Evolutionary conservation across 2,329 filamentous ascomycete genomes (phyloP).

Genomic region (Talaromyces rugulosus): DNA sequence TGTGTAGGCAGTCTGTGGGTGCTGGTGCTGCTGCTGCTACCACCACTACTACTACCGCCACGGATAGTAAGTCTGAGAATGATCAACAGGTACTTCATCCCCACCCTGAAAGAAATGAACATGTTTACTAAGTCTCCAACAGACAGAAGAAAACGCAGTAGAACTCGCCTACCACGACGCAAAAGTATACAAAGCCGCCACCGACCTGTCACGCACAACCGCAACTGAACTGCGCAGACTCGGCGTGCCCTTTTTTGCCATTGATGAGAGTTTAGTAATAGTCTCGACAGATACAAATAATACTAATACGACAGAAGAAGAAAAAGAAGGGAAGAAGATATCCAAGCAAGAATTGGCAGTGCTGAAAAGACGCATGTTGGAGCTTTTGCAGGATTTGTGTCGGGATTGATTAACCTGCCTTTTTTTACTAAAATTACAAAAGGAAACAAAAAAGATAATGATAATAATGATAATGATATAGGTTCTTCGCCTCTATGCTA

Average conservation of each 20-base stretch:
- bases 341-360: conserved; percentile 38
- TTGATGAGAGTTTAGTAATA: conserved; percentile 34
- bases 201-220: conserved; percentile 58
- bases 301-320: neutral
- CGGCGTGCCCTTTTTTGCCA: conserved; percentile 59
- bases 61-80: neutral
- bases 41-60: conserved; percentile 11
- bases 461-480: conserved; percentile 3
- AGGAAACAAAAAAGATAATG: conserved; percentile 5
- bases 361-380: conserved; percentile 47
- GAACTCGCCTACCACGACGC: conserved; percentile 57
- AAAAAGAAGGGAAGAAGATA: conserved; percentile 15
- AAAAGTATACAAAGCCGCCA: conserved; percentile 59
- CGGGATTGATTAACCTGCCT: conserved; percentile 24
- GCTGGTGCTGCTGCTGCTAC: conserved; percentile 26
- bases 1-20: conserved; percentile 42
- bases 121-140: conserved; percentile 19
- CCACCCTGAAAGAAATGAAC: neutral
- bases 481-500: neutral
- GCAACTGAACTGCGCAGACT: conserved; percentile 52
- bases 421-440: conserved; percentile 1
- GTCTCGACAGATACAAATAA: neutral
- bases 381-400: conserved; percentile 49
- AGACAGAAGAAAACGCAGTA: conserved; percentile 43
- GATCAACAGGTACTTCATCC: neutral